A percentile compares a stretch with the other conserved stretches of the same genome.
Conservation (phyloP, 2,329 filamentous ascomycete genomes). For the Aspergillus ustus region DNA sequence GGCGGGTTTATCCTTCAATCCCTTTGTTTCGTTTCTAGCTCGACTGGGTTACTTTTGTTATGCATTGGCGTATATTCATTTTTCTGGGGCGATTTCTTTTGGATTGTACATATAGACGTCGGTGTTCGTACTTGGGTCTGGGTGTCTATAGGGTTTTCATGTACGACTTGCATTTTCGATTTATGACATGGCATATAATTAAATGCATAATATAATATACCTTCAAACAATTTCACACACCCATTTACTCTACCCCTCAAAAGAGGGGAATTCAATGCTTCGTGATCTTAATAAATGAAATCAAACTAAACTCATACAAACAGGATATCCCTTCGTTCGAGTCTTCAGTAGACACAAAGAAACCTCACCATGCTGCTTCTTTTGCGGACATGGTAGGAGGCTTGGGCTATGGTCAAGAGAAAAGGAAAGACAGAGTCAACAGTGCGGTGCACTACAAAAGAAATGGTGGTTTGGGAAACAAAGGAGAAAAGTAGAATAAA, state of each 20-base stretch:
- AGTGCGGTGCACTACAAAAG: no score
- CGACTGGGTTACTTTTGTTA: not conserved
- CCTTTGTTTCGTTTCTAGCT: not conserved
- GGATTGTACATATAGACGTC: slow-evolving; percentile 20
- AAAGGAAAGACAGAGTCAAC: no score
- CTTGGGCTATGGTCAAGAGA: not conserved
- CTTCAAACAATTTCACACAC: not conserved
- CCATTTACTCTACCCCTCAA: not conserved
- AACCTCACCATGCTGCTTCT: not conserved
- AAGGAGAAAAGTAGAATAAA: no score
- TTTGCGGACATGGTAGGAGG: not conserved
- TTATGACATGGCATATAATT: slow-evolving; percentile 12
- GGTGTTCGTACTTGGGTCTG: slow-evolving; percentile 18
- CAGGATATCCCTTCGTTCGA: not conserved
- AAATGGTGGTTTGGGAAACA: no score
- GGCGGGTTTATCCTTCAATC: not conserved
- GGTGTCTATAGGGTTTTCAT: slow-evolving; percentile 2
- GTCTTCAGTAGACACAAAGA: not conserved
- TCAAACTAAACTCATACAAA: not conserved
- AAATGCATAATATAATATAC: not conserved
- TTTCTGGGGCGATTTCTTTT: not conserved
- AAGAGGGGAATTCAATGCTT: not conserved
- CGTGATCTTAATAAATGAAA: not conserved
- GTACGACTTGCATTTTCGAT: slow-evolving; percentile 17
- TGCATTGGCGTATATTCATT: not conserved